Evolutionary conservation across 129 eudicot species (phyloP).

Genomic region (Tanacetum coccineum): DNA sequence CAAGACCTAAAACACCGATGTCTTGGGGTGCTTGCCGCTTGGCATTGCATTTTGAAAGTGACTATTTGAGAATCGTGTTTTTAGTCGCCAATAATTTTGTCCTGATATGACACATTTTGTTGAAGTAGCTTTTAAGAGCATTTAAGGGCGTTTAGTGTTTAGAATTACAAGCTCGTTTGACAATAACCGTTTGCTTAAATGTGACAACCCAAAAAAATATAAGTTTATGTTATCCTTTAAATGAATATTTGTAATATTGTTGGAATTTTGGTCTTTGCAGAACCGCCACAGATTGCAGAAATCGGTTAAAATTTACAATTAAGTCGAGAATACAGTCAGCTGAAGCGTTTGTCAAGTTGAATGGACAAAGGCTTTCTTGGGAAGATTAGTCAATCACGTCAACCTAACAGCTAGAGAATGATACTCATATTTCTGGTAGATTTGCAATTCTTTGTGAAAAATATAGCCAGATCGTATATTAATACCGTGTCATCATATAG

Average conservation of each 20-base stretch:
- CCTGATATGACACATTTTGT: neutral
- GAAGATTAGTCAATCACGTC: slow-evolving; percentile 18
- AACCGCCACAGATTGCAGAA: slow-evolving; percentile 81
- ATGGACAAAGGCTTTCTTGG: slow-evolving; percentile 12
- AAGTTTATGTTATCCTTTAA: neutral
- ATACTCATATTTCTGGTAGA: slow-evolving; percentile 19
- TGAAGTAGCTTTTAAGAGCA: neutral
- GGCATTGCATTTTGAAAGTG: no score
- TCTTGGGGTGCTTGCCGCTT: no score
- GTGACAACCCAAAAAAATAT: neutral
- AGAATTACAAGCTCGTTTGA: no score
- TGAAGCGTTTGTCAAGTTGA: slow-evolving; percentile 18
- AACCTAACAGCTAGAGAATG: slow-evolving; percentile 28
- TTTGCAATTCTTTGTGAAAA: slow-evolving; percentile 36
- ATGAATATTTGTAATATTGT: neutral
- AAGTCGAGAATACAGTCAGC: slow-evolving; percentile 24
- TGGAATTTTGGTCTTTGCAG: slow-evolving; percentile 40
- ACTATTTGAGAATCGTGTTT: neutral
- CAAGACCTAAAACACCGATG: neutral
- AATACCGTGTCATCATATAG: no score
- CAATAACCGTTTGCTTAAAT: neutral
- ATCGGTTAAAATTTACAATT: slow-evolving; percentile 74
- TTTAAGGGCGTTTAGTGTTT: no score
- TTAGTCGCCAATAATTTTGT: no score
- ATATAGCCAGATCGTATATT: slow-evolving; percentile 27